Base-by-base conservation (phyloP, 345 rosid species). In the Pelargonium nanum region DNA sequence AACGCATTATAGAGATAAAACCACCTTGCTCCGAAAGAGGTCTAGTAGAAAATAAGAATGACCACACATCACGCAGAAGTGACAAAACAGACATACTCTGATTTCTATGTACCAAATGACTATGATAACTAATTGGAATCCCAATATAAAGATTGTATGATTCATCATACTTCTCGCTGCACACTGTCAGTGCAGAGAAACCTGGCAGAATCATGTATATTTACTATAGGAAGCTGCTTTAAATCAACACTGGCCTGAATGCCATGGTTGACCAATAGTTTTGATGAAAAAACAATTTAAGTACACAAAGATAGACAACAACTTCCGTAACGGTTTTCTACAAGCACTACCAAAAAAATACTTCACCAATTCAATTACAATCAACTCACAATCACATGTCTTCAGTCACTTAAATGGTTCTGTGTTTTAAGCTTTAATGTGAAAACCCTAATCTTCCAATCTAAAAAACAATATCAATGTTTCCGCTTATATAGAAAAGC, bases 91-190 rank as follows among this genome's bases (percentile, higher is more conserved):
- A n/a, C n/a, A n/a, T n/a, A n/a, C n/a, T n/a, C n/a, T n/a, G n/a
- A n/a, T n/a, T n/a, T n/a, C n/a, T n/a, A 17, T 30, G 15, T 40
- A 40, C 16, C 10, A 40, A 40, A 40, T 10, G 48, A 12, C 4
- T 28, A 19, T 55, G 1, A 56, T 26, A n/a, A 12, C 22, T 61
- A 26, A 4, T 17, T 22, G 22, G 12, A 12, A 22, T 4, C n/a
- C 0, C 24, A 12, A 52, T 48, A 23, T 44, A 16, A 48, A 64
- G 63, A 63, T 52, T 89, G 95, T 92, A 16, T 59, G 89, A 92
- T 87, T 93, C 91, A 78, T 89, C 87, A 89, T 82, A 92, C 96
- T 92, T 89, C 91, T 92, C 91, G 32, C 93, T 83, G 96, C 82
- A 89, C 96, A 85, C 92, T 92, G 93, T 62, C 96, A 87, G 86